phyloP scores from a whole-genome alignment of 1,284 basidiomycete species.

The Papiliotrema flavescens region DNA sequence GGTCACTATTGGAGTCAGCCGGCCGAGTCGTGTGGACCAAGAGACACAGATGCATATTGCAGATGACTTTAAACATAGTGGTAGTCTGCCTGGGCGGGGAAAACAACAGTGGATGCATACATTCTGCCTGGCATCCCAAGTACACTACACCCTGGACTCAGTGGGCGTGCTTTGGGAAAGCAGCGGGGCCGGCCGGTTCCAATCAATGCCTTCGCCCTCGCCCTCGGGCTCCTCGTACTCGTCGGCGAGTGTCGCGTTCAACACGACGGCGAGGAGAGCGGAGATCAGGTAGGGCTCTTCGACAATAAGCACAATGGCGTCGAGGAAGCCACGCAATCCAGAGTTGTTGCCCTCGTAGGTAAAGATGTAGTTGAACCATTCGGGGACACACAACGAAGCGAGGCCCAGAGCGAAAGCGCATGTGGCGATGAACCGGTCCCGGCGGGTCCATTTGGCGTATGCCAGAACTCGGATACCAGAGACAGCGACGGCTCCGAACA shows the following conservation, averaged over 20 bases:
- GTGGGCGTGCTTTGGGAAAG: too few relatives aligned
- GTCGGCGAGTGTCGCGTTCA: slow-evolving; percentile 25
- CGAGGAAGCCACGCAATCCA: slow-evolving; percentile 69
- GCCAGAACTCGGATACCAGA: slow-evolving; percentile 72
- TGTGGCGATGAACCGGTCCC: slow-evolving; percentile 71
- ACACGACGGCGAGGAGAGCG: slow-evolving; percentile 26
- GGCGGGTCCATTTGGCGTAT: slow-evolving; percentile 62
- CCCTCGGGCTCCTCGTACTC: slow-evolving; percentile 11
- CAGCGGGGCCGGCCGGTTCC: too few relatives aligned
- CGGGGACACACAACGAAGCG: slow-evolving; percentile 55
- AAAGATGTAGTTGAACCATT: slow-evolving; percentile 44
- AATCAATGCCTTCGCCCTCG: too few relatives aligned
- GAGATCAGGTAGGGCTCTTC: slow-evolving; percentile 55
- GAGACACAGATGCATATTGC: too few relatives aligned
- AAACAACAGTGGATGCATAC: too few relatives aligned
- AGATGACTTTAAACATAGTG: too few relatives aligned
- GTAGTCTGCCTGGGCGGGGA: too few relatives aligned
- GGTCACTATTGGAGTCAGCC: too few relatives aligned
- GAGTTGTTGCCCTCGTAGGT: slow-evolving; percentile 53
- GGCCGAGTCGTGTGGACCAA: too few relatives aligned
- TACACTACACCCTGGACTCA: too few relatives aligned
- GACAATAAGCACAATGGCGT: slow-evolving; percentile 75
- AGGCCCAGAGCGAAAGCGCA: slow-evolving; percentile 72
- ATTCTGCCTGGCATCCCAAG: too few relatives aligned
- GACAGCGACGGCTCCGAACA: slow-evolving; percentile 47